Conservation (phyloP, 208 protist genomes). For the Herpetomonas muscarum region DNA sequence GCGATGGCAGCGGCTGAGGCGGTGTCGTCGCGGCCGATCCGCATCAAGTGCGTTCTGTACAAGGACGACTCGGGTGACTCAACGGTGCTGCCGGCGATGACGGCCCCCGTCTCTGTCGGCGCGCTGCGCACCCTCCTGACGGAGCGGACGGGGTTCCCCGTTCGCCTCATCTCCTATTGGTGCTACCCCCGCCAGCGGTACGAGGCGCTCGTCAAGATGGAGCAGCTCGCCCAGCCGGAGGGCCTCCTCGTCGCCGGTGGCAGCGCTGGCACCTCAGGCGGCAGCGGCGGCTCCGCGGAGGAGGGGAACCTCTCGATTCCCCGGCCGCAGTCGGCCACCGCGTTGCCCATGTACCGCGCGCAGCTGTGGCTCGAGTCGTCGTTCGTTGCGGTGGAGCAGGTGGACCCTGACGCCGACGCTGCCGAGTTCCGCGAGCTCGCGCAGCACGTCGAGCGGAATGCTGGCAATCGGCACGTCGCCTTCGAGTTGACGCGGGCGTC, state of each 20-base stretch:
- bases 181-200: conserved; percentile 34
- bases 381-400: conserved; percentile 35
- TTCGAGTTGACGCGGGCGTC: conserved; percentile 39
- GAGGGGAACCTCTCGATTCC: no score
- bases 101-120: conserved; percentile 13
- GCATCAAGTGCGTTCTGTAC: conserved; percentile 37
- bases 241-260: conserved; percentile 12
- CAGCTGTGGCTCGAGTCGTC: conserved; percentile 67
- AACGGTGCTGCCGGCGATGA: conserved; percentile 12
- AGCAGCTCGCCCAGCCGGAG: conserved; percentile 19
- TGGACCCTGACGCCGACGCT: conserved; percentile 32
- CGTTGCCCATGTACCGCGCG: conserved; percentile 17
- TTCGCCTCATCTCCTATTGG: conserved; percentile 58
- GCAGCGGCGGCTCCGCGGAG: background rate
- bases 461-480: conserved; percentile 35
- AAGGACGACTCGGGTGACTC: conserved; percentile 20
- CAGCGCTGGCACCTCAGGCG: background rate
- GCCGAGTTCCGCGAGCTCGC: conserved; percentile 41
- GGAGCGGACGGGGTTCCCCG: conserved; percentile 13
- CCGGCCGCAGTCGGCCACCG: background rate
- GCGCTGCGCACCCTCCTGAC: conserved; percentile 20
- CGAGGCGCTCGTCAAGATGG: conserved; percentile 23
- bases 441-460: conserved; percentile 32
- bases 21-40: background rate
- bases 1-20: conserved; percentile 2